Evolutionary conservation across 169 alveolate genomes (phyloP), one percentile per base, ranked within the genome.

Genomic region (Plasmodium falciparum): DNA sequence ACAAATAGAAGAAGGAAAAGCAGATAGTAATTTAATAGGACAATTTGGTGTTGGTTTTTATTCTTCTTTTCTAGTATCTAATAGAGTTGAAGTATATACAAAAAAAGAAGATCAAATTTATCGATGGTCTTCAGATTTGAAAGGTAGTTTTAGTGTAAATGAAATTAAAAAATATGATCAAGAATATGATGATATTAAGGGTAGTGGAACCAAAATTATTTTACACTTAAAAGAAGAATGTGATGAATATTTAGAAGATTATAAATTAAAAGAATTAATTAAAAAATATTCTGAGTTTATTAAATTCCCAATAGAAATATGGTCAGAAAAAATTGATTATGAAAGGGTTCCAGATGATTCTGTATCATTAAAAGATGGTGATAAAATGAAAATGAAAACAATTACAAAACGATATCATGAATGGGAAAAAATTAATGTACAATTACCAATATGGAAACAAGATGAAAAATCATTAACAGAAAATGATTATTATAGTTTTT

Each of bases 21-120:
- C 98, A 22, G 98, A 97, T 50, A 95, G 98, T 73, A 97, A 97
- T 92, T 95, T 99, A 88, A 99, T 99, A 89, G 99, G 99, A 29
- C 99, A 99, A 95, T 99, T 99, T 88, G 99, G 99, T 74, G 99
- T 99, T 63, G 99, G 99, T 58, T 99, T 99, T 95, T 99, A 99
- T 96, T 97, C 99, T 39, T 96, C 99, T 75, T 99, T 97, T 96
- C 95, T 99, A 88, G 99, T 98, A 45, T 99, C 99, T 22, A 97
- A 98, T 91, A 96, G 97, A 86, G 99, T 99, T 12, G 97, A 97
- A 22, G 99, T 99, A 22, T 94, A 96, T 74, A 96, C 99, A n/a
- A 97, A 98, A 92, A 93, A 95, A 47, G 97, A 97, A 93, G 97
- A 98, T 85, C 99, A 97, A 9, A 98, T 97, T 85, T 98, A 96